Percentiles rank a stretch among this genome's conserved stretches.
phyloP scores from a whole-genome alignment of 169 alveolate genomes.

The Cryptosporidium ubiquitum region DNA sequence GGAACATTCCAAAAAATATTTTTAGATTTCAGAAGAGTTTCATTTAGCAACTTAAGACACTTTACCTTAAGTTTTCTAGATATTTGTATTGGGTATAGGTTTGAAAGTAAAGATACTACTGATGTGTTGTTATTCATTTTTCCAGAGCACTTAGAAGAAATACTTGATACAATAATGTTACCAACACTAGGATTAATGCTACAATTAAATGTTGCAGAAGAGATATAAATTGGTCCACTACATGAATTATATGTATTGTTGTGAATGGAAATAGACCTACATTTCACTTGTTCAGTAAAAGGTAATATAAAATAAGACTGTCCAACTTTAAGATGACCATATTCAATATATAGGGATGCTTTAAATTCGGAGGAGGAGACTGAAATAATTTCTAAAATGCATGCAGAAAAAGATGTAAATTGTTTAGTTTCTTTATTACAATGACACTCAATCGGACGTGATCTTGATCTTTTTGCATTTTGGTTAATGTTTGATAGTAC shows the following conservation, averaged over 20 bases:
- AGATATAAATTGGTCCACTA: conserved; percentile 32
- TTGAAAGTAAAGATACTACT: not conserved
- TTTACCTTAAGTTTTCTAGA: conserved; percentile 2
- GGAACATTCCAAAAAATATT: conserved; percentile 57
- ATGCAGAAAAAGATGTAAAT: conserved; percentile 12
- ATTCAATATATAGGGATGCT: conserved; percentile 19
- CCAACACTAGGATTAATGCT: conserved; percentile 26
- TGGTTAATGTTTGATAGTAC: not conserved
- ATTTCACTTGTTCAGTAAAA: not conserved
- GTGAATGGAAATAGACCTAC: conserved; percentile 28
- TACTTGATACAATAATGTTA: conserved; percentile 4
- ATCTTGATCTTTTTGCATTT: not conserved
- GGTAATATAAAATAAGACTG: conserved; percentile 17
- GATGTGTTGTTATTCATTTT: not conserved
- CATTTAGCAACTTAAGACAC: not conserved
- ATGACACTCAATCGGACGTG: not conserved
- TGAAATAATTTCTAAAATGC: conserved; percentile 27
- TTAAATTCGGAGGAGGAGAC: conserved; percentile 28
- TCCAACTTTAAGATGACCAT: conserved; percentile 43
- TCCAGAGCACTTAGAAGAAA: not conserved
- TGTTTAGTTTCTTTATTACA: conserved; percentile 1
- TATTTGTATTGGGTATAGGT: conserved; percentile 12
- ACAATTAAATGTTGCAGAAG: conserved; percentile 15
- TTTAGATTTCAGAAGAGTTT: not conserved
- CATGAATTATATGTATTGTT: not conserved